Percentiles rank a stretch among this genome's conserved stretches.
Evolutionary conservation across 306 rosid genomes (phyloP).

Genomic region (Cucumis melo): DNA sequence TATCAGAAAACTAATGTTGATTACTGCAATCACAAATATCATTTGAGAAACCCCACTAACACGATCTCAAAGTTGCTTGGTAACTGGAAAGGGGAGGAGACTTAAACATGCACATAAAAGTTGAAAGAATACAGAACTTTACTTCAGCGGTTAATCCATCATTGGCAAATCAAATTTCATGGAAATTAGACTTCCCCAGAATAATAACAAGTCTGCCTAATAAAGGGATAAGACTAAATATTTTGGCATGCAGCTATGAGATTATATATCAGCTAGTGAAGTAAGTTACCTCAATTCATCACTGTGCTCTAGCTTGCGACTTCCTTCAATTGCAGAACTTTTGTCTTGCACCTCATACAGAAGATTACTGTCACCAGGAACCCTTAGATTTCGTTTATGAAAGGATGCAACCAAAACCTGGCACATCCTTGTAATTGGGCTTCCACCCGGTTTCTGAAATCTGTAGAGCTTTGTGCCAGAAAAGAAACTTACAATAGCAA

Average conservation of each 20-base stretch:
- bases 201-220: neutral
- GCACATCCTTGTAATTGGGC: slow-evolving; percentile 90
- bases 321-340: slow-evolving; percentile 82
- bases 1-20: neutral
- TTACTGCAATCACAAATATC: neutral
- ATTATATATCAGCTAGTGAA: neutral
- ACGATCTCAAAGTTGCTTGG: neutral
- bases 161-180: neutral
- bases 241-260: neutral
- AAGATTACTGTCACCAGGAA: slow-evolving; percentile 62
- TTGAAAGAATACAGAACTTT: neutral
- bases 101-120: neutral
- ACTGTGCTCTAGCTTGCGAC: slow-evolving; percentile 78
- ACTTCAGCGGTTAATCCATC: neutral
- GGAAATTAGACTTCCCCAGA: neutral
- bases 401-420: slow-evolving; percentile 87
- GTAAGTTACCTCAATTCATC: slow-evolving; percentile 58
- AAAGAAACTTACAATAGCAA: slow-evolving; percentile 77
- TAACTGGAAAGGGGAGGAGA: neutral
- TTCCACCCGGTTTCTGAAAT: slow-evolving; percentile 96
- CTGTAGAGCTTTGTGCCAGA: slow-evolving; percentile 74
- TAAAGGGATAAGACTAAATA: neutral
- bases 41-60: neutral
- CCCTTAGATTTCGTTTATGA: slow-evolving; percentile 41
- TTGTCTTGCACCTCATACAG: slow-evolving; percentile 68